These are phyloP conservation scores for Sporothrix humicola DNA, from an alignment of 2,329 filamentous ascomycete genomes.

Conservation along the genomic window DNA sequence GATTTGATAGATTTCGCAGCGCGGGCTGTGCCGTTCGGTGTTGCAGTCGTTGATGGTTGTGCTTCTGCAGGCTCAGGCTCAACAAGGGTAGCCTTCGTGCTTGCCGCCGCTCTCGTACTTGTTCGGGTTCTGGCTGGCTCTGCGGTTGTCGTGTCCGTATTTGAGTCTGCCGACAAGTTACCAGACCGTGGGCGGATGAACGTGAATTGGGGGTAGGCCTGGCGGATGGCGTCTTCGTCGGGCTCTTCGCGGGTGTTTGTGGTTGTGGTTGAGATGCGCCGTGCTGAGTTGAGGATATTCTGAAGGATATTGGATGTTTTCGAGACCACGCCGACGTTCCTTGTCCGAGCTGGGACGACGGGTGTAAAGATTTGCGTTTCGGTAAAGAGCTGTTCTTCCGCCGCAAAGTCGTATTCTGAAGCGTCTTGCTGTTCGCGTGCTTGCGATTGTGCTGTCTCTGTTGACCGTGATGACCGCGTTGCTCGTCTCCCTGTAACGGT, in stretches of 20 bases:
- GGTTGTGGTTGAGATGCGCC: slow-evolving; percentile 10
- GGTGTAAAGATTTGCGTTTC: slow-evolving; percentile 45
- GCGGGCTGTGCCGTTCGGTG: not conserved
- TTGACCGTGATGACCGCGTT: not conserved
- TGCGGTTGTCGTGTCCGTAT: not conserved
- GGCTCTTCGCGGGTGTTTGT: slow-evolving; percentile 25
- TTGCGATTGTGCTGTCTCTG: slow-evolving; percentile 32
- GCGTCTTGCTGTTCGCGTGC: not conserved
- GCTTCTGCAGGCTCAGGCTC: not conserved
- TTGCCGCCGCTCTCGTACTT: no score
- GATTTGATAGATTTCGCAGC: slow-evolving; percentile 20
- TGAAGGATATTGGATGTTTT: slow-evolving; percentile 35
- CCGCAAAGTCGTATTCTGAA: slow-evolving; percentile 44
- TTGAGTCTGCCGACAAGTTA: not conserved
- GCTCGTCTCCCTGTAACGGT: not conserved
- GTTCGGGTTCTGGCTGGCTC: not conserved
- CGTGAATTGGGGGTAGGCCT: slow-evolving; percentile 36
- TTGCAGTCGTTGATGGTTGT: not conserved
- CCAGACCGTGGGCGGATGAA: slow-evolving; percentile 36
- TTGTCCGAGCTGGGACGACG: slow-evolving; percentile 14
- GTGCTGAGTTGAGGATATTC: slow-evolving; percentile 36
- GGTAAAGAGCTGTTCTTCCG: slow-evolving; percentile 47
- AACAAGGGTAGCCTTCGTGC: no score
- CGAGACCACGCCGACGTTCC: slow-evolving; percentile 25
- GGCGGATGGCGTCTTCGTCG: slow-evolving; percentile 32